Percentiles rank a stretch among this genome's conserved stretches.
Evolutionary conservation across 495 filamentous ascomycete species (phyloP).

Genomic region (Penicillium malachiteum): DNA sequence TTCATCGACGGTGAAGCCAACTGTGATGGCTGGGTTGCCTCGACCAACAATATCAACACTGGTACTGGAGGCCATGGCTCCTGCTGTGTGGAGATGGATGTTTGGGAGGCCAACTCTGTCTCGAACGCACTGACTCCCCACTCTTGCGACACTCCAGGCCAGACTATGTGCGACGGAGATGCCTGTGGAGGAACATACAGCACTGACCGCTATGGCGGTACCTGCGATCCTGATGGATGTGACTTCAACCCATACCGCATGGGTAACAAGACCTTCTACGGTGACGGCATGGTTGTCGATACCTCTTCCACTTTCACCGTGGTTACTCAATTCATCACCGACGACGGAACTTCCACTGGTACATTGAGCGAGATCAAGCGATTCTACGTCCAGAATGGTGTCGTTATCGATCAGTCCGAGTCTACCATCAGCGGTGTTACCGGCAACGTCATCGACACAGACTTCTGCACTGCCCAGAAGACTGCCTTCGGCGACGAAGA

Average conservation of each 20-base stretch:
- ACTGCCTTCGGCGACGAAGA: slow-evolving; percentile 58
- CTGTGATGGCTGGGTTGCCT: slow-evolving; percentile 58
- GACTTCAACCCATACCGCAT: slow-evolving; percentile 76
- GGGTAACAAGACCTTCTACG: slow-evolving; percentile 64
- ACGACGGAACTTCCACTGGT: slow-evolving; percentile 53
- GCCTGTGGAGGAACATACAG: slow-evolving; percentile 54
- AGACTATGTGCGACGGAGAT: slow-evolving; percentile 57
- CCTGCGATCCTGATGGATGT: slow-evolving; percentile 76
- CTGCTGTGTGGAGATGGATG: slow-evolving; percentile 73
- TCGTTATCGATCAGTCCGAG: slow-evolving; percentile 58
- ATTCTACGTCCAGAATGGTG: slow-evolving; percentile 69
- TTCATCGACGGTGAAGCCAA: slow-evolving; percentile 67
- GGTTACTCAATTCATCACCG: slow-evolving; percentile 68
- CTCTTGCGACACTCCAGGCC: slow-evolving; percentile 55
- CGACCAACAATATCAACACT: slow-evolving; percentile 58
- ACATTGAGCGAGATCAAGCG: slow-evolving; percentile 63
- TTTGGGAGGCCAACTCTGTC: slow-evolving; percentile 69
- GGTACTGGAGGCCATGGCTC: slow-evolving; percentile 60
- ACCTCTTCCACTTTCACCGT: slow-evolving; percentile 64
- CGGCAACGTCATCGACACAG: slow-evolving; percentile 57
- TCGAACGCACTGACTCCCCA: slow-evolving; percentile 62
- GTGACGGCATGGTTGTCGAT: slow-evolving; percentile 59
- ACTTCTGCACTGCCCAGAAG: slow-evolving; percentile 63
- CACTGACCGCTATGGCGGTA: slow-evolving; percentile 45
- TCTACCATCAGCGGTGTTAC: slow-evolving; percentile 52